Percentiles rank a stretch among this genome's conserved stretches.
Conservation (phyloP, 331 rosid genomes). For the Spiraea crenata region DNA sequence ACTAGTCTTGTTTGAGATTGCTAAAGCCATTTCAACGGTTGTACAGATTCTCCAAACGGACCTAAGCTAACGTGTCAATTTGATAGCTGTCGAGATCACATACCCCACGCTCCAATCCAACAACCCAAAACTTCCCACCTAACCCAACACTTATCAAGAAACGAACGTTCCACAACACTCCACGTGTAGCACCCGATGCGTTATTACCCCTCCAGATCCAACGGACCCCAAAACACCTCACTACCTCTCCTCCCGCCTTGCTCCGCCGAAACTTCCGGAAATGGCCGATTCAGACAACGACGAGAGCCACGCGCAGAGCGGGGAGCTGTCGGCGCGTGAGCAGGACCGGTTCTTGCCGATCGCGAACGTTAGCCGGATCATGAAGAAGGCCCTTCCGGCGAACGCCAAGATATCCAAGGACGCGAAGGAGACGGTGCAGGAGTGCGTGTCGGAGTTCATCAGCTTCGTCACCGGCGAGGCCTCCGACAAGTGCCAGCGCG, state of each 20-base stretch:
- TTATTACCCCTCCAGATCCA: conserved; percentile 45
- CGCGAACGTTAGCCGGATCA: conserved; percentile 71
- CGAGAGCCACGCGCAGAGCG: conserved; percentile 20
- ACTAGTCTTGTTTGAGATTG: background rate
- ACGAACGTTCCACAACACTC: conserved; percentile 13
- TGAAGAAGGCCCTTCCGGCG: conserved; percentile 73
- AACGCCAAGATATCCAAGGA: conserved; percentile 72
- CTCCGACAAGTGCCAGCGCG: conserved; percentile 71
- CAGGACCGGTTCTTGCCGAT: conserved; percentile 65
- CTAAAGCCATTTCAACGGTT: background rate
- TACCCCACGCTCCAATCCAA: conserved; percentile 24
- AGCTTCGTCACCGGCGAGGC: conserved; percentile 67
- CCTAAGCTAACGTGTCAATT: background rate
- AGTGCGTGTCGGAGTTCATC: conserved; percentile 68
- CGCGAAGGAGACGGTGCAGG: conserved; percentile 66
- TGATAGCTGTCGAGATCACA: background rate
- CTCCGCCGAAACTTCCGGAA: conserved; percentile 5
- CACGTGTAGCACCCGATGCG: conserved; percentile 42
- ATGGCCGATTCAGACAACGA: conserved; percentile 76
- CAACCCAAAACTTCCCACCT: conserved; percentile 14
- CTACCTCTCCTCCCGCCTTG: background rate
- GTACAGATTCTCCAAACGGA: conserved; percentile 11
- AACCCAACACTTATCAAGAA: conserved; percentile 26
- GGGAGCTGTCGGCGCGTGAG: conserved; percentile 49
- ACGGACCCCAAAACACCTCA: conserved; percentile 44